Evolutionary conservation across 23 red algal species (phyloP).

Genomic region (Gracilaria gracilis): DNA sequence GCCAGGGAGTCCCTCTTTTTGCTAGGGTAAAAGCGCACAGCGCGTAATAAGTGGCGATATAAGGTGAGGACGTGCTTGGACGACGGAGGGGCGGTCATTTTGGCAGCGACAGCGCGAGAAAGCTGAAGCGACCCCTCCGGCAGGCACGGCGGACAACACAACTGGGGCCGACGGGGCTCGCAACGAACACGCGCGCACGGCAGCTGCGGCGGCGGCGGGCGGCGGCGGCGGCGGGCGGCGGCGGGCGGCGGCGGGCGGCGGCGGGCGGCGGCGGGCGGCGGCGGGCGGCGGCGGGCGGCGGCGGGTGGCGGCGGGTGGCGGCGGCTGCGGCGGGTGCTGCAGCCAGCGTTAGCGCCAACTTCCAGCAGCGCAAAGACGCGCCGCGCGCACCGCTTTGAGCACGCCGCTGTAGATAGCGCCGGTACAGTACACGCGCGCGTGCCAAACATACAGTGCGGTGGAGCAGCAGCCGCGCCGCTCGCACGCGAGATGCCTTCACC

Average conservation of each 20-base stretch:
- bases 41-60: constrained; percentile 49
- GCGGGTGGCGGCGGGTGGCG: neutral
- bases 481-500: neutral
- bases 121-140: no score
- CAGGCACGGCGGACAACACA: no score
- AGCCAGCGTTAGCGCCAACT: no score
- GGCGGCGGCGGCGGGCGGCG: neutral
- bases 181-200: no score
- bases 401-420: no score
- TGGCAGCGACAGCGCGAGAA: neutral
- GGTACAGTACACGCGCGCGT: no score
- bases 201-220: no score
- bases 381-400: constrained; percentile 8
- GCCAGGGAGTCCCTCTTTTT: constrained; percentile 23
- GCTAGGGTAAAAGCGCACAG: constrained; percentile 63
- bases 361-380: neutral
- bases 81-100: constrained; percentile 1
- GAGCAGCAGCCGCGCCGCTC: neutral
- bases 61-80: neutral
- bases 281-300: neutral
- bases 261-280: neutral
- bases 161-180: no score
- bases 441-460: constrained; percentile 18
- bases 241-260: neutral
- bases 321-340: neutral